Evolutionary conservation across 2,329 filamentous ascomycete species (phyloP).

Genomic region (Podosphaera aphanis): DNA sequence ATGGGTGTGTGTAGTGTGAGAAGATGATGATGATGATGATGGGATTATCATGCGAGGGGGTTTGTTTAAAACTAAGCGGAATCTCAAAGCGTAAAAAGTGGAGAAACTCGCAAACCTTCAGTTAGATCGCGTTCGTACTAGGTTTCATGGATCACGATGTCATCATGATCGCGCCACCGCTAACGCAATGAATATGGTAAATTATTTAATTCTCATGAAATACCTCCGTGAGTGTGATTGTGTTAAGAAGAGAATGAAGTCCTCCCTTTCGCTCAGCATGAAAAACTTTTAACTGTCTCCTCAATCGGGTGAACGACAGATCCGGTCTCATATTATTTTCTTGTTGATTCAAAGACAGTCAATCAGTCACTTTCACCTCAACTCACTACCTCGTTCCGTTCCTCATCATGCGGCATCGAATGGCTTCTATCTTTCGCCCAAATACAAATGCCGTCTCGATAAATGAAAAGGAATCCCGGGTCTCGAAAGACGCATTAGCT

Average conservation of each 20-base stretch:
- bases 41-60: no score
- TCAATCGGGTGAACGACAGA: not conserved
- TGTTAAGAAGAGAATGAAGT: not conserved
- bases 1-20: no score
- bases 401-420: constrained; percentile 10
- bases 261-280: not conserved
- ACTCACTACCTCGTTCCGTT: not conserved
- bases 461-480: constrained; percentile 7
- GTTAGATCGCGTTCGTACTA: not conserved
- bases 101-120: not conserved
- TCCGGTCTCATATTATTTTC: no score
- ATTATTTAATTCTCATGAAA: not conserved
- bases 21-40: no score
- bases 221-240: not conserved
- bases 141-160: not conserved
- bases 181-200: not conserved
- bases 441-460: constrained; percentile 7
- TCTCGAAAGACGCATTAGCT: constrained; percentile 5
- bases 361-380: not conserved
- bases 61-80: not conserved
- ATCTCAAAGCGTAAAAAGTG: not conserved
- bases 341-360: not conserved
- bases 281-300: not conserved
- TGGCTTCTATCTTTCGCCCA: constrained; percentile 10
- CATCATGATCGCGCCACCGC: not conserved